These are phyloP conservation scores for Lachnellula willkommii DNA, from an alignment of 2,329 filamentous ascomycete genomes.

Conservation along the genomic window DNA sequence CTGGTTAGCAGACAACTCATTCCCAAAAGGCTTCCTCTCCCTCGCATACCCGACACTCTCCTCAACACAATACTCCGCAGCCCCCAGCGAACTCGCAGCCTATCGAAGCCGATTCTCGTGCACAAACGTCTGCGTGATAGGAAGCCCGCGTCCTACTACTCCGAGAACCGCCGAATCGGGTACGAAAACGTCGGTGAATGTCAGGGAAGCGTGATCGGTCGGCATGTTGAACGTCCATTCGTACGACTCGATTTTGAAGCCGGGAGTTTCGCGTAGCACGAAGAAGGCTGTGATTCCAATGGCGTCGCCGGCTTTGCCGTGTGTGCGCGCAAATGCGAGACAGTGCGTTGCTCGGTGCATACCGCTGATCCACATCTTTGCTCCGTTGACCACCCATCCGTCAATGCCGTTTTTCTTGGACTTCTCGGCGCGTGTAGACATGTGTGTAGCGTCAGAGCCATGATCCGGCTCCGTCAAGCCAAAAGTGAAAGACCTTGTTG, in stretches of 20 bases:
- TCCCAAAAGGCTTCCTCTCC: constrained; percentile 49
- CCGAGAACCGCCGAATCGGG: constrained; percentile 49
- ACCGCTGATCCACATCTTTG: constrained; percentile 62
- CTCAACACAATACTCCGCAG: constrained; percentile 55
- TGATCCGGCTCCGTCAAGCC: no score
- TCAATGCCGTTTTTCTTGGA: constrained; percentile 40
- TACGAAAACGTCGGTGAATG: constrained; percentile 52
- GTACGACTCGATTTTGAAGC: constrained; percentile 48
- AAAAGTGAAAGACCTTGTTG: no score
- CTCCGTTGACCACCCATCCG: constrained; percentile 50
- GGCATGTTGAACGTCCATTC: constrained; percentile 65
- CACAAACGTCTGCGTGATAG: constrained; percentile 59
- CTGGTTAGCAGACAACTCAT: constrained; percentile 53
- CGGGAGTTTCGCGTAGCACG: constrained; percentile 47
- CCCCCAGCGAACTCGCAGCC: constrained; percentile 54
- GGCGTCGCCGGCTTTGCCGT: constrained; percentile 46
- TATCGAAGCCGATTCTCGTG: constrained; percentile 63
- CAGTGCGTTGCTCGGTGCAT: constrained; percentile 58
- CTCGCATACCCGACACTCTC: constrained; percentile 52
- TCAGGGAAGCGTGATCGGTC: constrained; percentile 58
- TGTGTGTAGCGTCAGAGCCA: no score
- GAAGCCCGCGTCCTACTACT: constrained; percentile 47
- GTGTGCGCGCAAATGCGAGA: constrained; percentile 56
- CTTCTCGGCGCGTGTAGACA: constrained; percentile 33
- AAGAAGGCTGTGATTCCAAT: constrained; percentile 58